Conservation (phyloP, 1,284 basidiomycete species). For the Rhodotorula sp. region DNA sequence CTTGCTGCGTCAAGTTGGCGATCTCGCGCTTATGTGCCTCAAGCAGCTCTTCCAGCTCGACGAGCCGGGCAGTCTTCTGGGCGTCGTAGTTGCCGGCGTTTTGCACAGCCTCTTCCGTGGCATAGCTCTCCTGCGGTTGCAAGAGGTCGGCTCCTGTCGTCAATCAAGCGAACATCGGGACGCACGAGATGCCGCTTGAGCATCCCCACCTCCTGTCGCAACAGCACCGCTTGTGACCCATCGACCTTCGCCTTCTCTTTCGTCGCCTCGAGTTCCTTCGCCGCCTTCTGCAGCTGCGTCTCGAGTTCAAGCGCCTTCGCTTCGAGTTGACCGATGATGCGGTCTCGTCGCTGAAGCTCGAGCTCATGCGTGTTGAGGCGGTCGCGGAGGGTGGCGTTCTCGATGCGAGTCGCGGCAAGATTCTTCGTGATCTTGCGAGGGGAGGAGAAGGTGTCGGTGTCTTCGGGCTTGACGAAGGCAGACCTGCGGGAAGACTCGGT, state of each 20-base stretch:
- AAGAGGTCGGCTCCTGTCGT: background rate
- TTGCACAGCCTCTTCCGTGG: constrained; percentile 44
- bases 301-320: constrained; percentile 38
- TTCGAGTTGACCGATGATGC: constrained; percentile 42
- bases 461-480: constrained; percentile 30
- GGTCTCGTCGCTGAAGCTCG: constrained; percentile 41
- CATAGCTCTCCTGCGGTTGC: constrained; percentile 42
- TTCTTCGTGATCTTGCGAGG: constrained; percentile 42
- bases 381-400: constrained; percentile 39
- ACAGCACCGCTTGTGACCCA: constrained; percentile 39
- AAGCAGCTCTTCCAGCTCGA: constrained; percentile 43
- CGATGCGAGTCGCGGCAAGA: constrained; percentile 41
- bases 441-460: constrained; percentile 33
- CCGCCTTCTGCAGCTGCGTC: constrained; percentile 23
- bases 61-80: constrained; percentile 45
- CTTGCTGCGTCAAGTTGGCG: constrained; percentile 33
- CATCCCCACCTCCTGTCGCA: constrained; percentile 43
- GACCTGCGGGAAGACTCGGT: constrained; percentile 8
- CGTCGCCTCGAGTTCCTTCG: constrained; percentile 11
- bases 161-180: constrained; percentile 16
- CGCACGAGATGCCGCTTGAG: constrained; percentile 43
- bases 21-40: constrained; percentile 42
- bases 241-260: constrained; percentile 32
- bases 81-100: constrained; percentile 41
- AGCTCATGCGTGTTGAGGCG: constrained; percentile 33